phyloP scores from a whole-genome alignment of 1,139 yeast genomes.

The Kurtzmaniella quercitrusa region DNA sequence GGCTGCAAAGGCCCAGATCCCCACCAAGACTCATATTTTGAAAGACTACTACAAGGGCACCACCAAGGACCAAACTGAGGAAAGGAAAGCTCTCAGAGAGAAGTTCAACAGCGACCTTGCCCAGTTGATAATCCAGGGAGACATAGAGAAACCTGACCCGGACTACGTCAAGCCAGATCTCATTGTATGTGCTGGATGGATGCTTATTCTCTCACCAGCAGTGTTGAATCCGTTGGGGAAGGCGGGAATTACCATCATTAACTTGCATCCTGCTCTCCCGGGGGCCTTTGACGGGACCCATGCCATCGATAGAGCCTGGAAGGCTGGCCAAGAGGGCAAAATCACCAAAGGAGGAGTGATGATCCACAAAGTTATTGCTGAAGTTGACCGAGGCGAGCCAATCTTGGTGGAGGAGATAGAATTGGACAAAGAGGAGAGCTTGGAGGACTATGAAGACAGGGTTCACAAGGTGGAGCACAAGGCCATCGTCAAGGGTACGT shows the following conservation, averaged over 20 bases:
- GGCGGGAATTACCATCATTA: conserved; percentile 71
- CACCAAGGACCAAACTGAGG: conserved; percentile 57
- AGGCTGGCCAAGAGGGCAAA: conserved; percentile 83
- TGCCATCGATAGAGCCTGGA: conserved; percentile 95
- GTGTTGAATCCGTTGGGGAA: conserved; percentile 64
- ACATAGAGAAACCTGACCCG: conserved; percentile 16
- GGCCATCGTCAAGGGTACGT: conserved; percentile 91
- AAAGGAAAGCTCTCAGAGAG: conserved; percentile 58
- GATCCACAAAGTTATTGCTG: conserved; percentile 93
- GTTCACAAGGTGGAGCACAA: conserved; percentile 84
- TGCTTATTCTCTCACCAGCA: conserved; percentile 79
- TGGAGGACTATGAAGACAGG: conserved; percentile 75
- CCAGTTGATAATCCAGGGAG: conserved; percentile 51
- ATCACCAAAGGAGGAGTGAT: conserved; percentile 85
- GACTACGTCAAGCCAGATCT: conserved; percentile 60
- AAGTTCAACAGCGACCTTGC: conserved; percentile 78
- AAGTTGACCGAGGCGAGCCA: conserved; percentile 92
- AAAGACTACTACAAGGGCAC: conserved; percentile 72
- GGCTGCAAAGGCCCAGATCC: conserved; percentile 65
- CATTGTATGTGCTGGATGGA: conserved; percentile 98
- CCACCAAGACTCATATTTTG: conserved; percentile 66
- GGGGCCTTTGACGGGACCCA: conserved; percentile 96
- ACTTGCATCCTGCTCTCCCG: conserved; percentile 94
- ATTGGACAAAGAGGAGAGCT: conserved; percentile 63
- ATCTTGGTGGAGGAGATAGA: conserved; percentile 74